A percentile compares a stretch with the other conserved stretches of the same genome.
These are phyloP conservation scores for Wickerhamomyces hampshirensis DNA, from an alignment of 805 yeast genomes.

Conservation along the genomic window DNA sequence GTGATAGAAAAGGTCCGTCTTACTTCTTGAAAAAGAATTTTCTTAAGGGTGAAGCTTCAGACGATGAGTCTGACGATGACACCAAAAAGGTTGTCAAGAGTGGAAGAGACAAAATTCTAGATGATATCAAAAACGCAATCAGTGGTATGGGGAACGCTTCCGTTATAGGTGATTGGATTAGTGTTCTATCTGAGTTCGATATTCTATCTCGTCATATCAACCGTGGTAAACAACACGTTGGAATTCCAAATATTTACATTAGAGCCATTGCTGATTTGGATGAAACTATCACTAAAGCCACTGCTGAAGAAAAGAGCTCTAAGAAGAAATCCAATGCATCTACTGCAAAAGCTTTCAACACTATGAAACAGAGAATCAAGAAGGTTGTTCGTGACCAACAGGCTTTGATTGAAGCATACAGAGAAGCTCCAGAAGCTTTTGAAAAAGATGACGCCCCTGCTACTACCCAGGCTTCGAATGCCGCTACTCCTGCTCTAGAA, in stretches of 20 bases:
- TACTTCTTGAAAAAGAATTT: constrained; percentile 38
- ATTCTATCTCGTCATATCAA: constrained; percentile 60
- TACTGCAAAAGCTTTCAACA: constrained; percentile 81
- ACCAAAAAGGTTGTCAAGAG: constrained; percentile 85
- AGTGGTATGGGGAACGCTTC: constrained; percentile 66
- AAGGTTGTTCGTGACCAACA: constrained; percentile 71
- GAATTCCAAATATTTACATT: constrained; percentile 69
- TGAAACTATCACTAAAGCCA: constrained; percentile 51
- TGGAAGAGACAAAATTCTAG: constrained; percentile 88
- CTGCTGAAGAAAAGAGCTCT: constrained; percentile 36
- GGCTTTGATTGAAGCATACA: constrained; percentile 51
- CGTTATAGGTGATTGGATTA: constrained; percentile 73
- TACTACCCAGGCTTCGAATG: constrained; percentile 6
- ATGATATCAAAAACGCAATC: constrained; percentile 69
- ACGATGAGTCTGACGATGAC: constrained; percentile 55
- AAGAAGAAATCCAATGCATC: constrained; percentile 76
- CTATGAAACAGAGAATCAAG: constrained; percentile 82
- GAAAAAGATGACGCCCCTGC: constrained; percentile 41
- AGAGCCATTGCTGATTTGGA: constrained; percentile 69
- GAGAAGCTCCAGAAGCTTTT: constrained; percentile 70
- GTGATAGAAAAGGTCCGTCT: constrained; percentile 38
- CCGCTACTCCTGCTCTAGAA: constrained; percentile 25
- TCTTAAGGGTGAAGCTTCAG: constrained; percentile 33
- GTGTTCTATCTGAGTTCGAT: constrained; percentile 73
- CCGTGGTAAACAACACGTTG: constrained; percentile 64